These are phyloP conservation scores for Dioscorea dumetorum DNA, from an alignment of 106 monocot species.

Conservation along the genomic window DNA sequence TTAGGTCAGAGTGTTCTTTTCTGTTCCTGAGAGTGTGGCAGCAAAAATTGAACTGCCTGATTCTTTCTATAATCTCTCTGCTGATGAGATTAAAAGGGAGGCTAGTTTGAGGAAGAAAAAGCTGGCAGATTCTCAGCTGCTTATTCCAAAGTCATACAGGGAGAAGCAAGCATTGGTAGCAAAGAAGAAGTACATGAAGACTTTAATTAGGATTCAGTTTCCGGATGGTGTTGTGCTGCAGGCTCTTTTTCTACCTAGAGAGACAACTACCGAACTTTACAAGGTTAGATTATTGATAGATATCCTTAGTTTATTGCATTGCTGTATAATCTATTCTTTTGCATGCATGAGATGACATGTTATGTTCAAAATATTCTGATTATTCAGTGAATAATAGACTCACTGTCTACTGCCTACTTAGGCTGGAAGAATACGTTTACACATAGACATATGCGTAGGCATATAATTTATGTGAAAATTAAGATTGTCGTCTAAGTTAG, in stretches of 20 bases:
- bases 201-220: conserved; percentile 77
- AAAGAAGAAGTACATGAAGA: conserved; percentile 46
- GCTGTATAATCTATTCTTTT: not conserved
- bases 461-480: too few relatives aligned
- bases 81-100: conserved; percentile 70
- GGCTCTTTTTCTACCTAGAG: conserved; percentile 68
- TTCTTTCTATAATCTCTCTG: conserved; percentile 72
- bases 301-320: not conserved
- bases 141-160: conserved; percentile 83
- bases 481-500: too few relatives aligned
- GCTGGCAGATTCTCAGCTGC: conserved; percentile 68
- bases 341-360: too few relatives aligned
- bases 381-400: too few relatives aligned
- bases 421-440: too few relatives aligned
- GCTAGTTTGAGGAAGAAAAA: conserved; percentile 69
- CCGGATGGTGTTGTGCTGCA: conserved; percentile 94
- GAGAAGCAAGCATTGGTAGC: conserved; percentile 75
- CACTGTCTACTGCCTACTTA: too few relatives aligned
- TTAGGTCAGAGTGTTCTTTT: conserved; percentile 74
- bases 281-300: conserved; percentile 39
- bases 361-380: too few relatives aligned
- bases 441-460: too few relatives aligned
- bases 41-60: conserved; percentile 72
- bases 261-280: conserved; percentile 65
- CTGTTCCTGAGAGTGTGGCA: conserved; percentile 63